Percentiles rank a stretch among this genome's conserved stretches.
Conservation (phyloP, 106 monocot genomes). For the Allium sativum region DNA sequence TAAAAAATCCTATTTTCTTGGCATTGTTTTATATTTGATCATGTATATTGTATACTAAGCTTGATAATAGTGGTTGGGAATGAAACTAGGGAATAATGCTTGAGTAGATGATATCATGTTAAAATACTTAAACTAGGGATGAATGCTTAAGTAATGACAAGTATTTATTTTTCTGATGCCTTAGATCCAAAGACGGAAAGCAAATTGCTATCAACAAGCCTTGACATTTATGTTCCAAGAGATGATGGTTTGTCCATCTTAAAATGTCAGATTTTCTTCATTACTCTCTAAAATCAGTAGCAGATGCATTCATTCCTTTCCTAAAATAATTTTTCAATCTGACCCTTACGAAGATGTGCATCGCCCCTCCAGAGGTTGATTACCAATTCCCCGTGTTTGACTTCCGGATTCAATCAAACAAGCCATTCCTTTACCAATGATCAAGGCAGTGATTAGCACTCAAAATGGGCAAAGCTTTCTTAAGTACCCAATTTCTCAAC, state of each 20-base stretch:
- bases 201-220: neutral
- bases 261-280: conserved; percentile 10
- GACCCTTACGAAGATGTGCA: conserved; percentile 24
- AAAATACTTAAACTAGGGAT: no score
- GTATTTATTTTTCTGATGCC: no score
- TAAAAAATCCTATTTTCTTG: no score
- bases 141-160: no score
- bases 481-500: conserved; percentile 17
- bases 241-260: conserved; percentile 9
- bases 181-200: conserved; percentile 7
- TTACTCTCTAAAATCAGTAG: conserved; percentile 1
- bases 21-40: no score
- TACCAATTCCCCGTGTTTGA: conserved; percentile 23
- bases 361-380: conserved; percentile 46
- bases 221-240: conserved; percentile 5
- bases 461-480: conserved; percentile 11
- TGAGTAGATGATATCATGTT: no score
- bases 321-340: neutral
- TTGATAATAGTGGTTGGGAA: no score
- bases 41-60: no score
- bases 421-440: conserved; percentile 46
- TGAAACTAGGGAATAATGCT: no score
- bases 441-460: conserved; percentile 27
- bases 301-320: neutral
- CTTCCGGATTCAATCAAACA: conserved; percentile 21